These are phyloP conservation scores for Gymnopilus dilepis DNA, from an alignment of 768 basidiomycete genomes.

Conservation along the genomic window DNA sequence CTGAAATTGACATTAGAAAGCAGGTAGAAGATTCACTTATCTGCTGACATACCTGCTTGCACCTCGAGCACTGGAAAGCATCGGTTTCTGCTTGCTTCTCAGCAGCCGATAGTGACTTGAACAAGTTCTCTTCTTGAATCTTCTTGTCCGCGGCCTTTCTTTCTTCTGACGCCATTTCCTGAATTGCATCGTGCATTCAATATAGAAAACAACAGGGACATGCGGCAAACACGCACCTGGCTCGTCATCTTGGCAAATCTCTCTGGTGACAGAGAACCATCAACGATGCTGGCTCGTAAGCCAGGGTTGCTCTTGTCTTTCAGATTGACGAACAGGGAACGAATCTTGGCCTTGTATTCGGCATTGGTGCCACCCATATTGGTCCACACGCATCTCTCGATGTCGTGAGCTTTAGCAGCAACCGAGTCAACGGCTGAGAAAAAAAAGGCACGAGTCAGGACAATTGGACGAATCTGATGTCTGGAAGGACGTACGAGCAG, in stretches of 20 bases:
- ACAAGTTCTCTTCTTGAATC: slow-evolving; percentile 85
- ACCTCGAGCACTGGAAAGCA: slow-evolving; percentile 95
- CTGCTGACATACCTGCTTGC: slow-evolving; percentile 72
- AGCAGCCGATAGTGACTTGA: slow-evolving; percentile 88
- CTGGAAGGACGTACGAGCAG: slow-evolving; percentile 70
- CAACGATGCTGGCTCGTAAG: slow-evolving; percentile 83
- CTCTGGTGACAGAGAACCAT: slow-evolving; percentile 74
- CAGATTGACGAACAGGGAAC: slow-evolving; percentile 89
- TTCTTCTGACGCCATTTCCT: slow-evolving; percentile 98
- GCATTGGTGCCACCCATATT: slow-evolving; percentile 49
- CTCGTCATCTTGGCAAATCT: slow-evolving; percentile 83
- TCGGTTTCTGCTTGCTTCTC: slow-evolving; percentile 95
- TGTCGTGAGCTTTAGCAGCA: slow-evolving; percentile 61
- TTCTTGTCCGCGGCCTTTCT: slow-evolving; percentile 82
- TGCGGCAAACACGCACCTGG: slow-evolving; percentile 53
- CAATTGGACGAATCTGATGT: background rate
- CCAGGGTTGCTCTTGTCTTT: slow-evolving; percentile 95
- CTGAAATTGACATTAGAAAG: slow-evolving; percentile 38
- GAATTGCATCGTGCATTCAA: background rate
- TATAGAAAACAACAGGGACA: background rate
- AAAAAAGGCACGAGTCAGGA: background rate
- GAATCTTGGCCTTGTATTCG: slow-evolving; percentile 79
- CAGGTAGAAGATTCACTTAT: too few relatives aligned
- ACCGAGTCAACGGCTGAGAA: slow-evolving; percentile 75
- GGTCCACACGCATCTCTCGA: slow-evolving; percentile 72